Percentiles rank a stretch among this genome's conserved stretches.
phyloP scores from a whole-genome alignment of 2,329 filamentous ascomycete genomes.

The Amylocarpus encephaloides region DNA sequence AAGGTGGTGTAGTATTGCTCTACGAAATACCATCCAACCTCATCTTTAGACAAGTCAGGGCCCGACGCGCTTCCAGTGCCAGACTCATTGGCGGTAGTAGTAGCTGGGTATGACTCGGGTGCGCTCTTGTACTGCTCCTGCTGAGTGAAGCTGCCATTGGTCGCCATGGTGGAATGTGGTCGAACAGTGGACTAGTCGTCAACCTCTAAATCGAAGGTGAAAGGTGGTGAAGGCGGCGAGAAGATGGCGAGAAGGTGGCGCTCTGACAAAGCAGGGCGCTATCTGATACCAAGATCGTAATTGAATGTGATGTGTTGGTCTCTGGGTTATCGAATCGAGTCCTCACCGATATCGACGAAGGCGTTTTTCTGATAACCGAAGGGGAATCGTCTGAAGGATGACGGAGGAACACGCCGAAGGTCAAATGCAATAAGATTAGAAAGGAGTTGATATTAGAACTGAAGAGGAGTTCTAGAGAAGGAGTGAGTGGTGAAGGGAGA shows the following conservation, averaged over 20 bases:
- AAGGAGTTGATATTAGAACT: constrained; percentile 19
- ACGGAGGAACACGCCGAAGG: constrained; percentile 11
- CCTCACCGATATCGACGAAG: constrained; percentile 26
- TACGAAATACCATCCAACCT: constrained; percentile 99
- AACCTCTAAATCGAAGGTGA: constrained; percentile 18
- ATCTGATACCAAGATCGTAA: background rate
- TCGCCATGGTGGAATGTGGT: constrained; percentile 24
- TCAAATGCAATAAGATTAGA: constrained; percentile 26
- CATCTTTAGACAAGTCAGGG: constrained; percentile 67
- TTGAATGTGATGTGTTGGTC: constrained; percentile 7
- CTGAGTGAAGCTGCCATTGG: constrained; percentile 32
- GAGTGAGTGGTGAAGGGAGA: constrained; percentile 11
- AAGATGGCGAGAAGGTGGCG: constrained; percentile 9
- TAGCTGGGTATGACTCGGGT: constrained; percentile 31
- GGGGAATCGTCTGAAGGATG: constrained; percentile 12
- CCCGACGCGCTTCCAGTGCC: constrained; percentile 32
- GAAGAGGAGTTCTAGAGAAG: constrained; percentile 21
- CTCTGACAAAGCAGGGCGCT: constrained; percentile 5
- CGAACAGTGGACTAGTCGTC: constrained; percentile 20
- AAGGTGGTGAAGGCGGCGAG: constrained; percentile 1
- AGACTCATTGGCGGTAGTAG: constrained; percentile 26
- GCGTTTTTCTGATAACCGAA: constrained; percentile 17
- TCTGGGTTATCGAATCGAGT: constrained; percentile 23
- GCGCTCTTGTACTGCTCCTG: constrained; percentile 32
- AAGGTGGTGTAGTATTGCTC: constrained; percentile 99